Conservation (phyloP, 1,284 basidiomycete genomes). For the Bondarzewia mesenterica region DNA sequence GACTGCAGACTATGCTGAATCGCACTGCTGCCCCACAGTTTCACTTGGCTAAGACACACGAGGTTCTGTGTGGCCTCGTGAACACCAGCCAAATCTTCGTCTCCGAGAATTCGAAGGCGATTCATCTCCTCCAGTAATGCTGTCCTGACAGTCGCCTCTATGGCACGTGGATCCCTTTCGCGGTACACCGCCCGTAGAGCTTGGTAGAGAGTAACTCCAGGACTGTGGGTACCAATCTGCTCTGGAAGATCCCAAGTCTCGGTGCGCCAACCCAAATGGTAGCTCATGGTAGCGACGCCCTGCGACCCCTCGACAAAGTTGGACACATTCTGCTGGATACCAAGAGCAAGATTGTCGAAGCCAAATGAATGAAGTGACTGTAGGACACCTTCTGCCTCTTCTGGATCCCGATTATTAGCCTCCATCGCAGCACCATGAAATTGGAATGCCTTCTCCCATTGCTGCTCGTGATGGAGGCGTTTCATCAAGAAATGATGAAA, state of each 20-base stretch:
- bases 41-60: slow-evolving; percentile 73
- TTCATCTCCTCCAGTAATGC: slow-evolving; percentile 55
- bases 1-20: slow-evolving; percentile 29
- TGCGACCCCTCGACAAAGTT: slow-evolving; percentile 25
- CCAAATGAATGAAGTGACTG: slow-evolving; percentile 82
- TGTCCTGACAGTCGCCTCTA: slow-evolving; percentile 40
- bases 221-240: slow-evolving; percentile 29
- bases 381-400: slow-evolving; percentile 50
- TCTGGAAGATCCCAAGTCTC: slow-evolving; percentile 90
- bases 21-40: slow-evolving; percentile 39
- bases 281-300: slow-evolving; percentile 47
- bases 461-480: slow-evolving; percentile 85
- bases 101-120: slow-evolving; percentile 56
- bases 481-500: slow-evolving; percentile 72
- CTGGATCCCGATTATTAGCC: slow-evolving; percentile 32
- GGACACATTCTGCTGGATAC: slow-evolving; percentile 40
- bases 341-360: slow-evolving; percentile 75
- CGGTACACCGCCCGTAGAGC: slow-evolving; percentile 74
- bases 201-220: slow-evolving; percentile 64
- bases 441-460: slow-evolving; percentile 87
- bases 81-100: slow-evolving; percentile 74
- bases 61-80: slow-evolving; percentile 58
- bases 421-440: slow-evolving; percentile 85
- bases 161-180: slow-evolving; percentile 47
- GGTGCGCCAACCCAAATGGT: slow-evolving; percentile 84